A percentile compares a stretch with the other conserved stretches of the same genome.
These are phyloP conservation scores for Ceratobasidium sp. DNA, from an alignment of 1,284 basidiomycete genomes.

Conservation along the genomic window DNA sequence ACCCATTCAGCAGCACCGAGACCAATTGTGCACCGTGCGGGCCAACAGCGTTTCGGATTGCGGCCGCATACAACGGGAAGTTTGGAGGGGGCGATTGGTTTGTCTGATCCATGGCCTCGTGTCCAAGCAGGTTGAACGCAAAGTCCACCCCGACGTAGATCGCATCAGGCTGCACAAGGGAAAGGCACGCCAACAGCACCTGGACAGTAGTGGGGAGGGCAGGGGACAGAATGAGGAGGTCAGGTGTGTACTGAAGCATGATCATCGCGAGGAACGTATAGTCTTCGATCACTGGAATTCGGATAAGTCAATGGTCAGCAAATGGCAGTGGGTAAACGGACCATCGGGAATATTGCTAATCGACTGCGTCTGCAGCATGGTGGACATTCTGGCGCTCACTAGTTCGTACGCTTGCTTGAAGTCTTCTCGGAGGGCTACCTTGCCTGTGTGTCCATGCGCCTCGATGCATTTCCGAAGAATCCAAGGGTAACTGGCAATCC, in stretches of 20 bases:
- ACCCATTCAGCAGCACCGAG: constrained; percentile 74
- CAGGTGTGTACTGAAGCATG: constrained; percentile 71
- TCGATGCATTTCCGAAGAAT: constrained; percentile 84
- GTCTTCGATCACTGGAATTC: constrained; percentile 85
- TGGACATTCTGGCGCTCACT: constrained; percentile 72
- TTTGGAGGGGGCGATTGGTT: constrained; percentile 56
- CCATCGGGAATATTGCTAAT: constrained; percentile 83
- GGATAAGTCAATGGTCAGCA: constrained; percentile 38
- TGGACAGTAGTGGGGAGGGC: constrained; percentile 78
- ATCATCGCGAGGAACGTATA: constrained; percentile 84
- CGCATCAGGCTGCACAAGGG: constrained; percentile 79
- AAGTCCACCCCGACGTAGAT: constrained; percentile 83
- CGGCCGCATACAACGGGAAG: constrained; percentile 66
- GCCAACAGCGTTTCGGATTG: constrained; percentile 71
- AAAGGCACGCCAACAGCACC: constrained; percentile 75
- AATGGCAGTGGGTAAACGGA: constrained; percentile 52
- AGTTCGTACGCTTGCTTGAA: constrained; percentile 75
- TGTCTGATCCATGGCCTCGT: constrained; percentile 63
- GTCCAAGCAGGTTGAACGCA: constrained; percentile 74
- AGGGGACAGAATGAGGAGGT: constrained; percentile 77
- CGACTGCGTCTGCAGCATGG: constrained; percentile 68
- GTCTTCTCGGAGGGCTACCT: constrained; percentile 60
- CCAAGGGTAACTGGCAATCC: constrained; percentile 91
- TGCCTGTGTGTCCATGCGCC: constrained; percentile 71
- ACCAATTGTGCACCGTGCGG: constrained; percentile 78